A percentile compares a stretch with the other conserved stretches of the same genome.
phyloP scores from a whole-genome alignment of 176 grass and related monocot genomes.

The Phyllostachys edulis region DNA sequence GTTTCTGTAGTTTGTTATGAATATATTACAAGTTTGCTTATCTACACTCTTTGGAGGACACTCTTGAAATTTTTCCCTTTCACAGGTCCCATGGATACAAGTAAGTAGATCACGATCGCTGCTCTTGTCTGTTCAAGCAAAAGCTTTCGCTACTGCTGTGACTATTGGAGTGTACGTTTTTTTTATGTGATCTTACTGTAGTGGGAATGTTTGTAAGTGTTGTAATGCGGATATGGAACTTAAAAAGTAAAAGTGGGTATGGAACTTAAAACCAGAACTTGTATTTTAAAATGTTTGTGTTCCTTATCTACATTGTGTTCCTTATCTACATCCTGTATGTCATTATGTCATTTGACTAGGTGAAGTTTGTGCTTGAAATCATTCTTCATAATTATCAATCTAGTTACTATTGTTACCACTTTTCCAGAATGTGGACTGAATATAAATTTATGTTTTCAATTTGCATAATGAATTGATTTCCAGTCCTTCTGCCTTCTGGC shows the following conservation, averaged over 20 bases:
- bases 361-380: slow-evolving; percentile 11
- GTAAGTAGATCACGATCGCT: slow-evolving; percentile 94
- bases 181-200: slow-evolving; percentile 24
- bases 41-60: slow-evolving; percentile 24
- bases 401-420: neutral
- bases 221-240: neutral
- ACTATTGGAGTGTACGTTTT: slow-evolving; percentile 72
- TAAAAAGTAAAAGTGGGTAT: neutral
- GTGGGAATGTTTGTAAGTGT: slow-evolving; percentile 9
- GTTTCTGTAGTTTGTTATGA: slow-evolving; percentile 3
- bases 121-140: slow-evolving; percentile 65
- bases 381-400: slow-evolving; percentile 1
- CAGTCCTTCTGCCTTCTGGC: neutral
- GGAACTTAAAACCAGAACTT: neutral
- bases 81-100: slow-evolving; percentile 98
- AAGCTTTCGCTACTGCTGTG: slow-evolving; percentile 63
- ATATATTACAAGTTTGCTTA: slow-evolving; percentile 17
- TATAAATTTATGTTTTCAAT: slow-evolving; percentile 3
- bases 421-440: neutral
- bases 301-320: neutral
- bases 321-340: neutral
- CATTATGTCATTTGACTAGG: neutral
- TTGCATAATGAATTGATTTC: neutral
- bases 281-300: neutral
- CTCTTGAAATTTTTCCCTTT: slow-evolving; percentile 27